Percentiles rank a stretch among this genome's conserved stretches.
Evolutionary conservation across 2,329 filamentous ascomycete genomes (phyloP).

Genomic region (Coniochaeta hoffmannii): DNA sequence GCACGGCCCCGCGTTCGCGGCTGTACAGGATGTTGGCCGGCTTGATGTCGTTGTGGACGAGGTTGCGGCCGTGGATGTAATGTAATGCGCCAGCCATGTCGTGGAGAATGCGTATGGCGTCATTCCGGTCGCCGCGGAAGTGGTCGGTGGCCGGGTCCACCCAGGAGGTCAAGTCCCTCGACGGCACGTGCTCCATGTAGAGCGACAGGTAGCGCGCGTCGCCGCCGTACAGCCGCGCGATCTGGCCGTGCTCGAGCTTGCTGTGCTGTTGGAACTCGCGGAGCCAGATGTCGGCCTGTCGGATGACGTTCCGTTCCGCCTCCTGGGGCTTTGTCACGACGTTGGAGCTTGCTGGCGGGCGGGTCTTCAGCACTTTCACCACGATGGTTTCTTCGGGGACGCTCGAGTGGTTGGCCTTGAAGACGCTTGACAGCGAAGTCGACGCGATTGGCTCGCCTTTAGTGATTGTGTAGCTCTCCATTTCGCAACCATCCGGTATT

Average conservation of each 20-base stretch:
- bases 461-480: slow-evolving; percentile 47
- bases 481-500: slow-evolving; percentile 41
- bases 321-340: slow-evolving; percentile 37
- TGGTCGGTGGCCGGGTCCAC: slow-evolving; percentile 36
- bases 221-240: slow-evolving; percentile 50
- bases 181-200: slow-evolving; percentile 56
- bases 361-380: slow-evolving; percentile 54
- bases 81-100: slow-evolving; percentile 47
- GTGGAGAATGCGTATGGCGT: slow-evolving; percentile 44
- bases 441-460: slow-evolving; percentile 50
- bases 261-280: slow-evolving; percentile 51
- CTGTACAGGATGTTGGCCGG: slow-evolving; percentile 56
- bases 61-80: slow-evolving; percentile 45
- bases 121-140: slow-evolving; percentile 40
- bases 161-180: slow-evolving; percentile 48
- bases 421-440: slow-evolving; percentile 47
- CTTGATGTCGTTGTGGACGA: slow-evolving; percentile 57
- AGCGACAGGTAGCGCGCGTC: slow-evolving; percentile 52
- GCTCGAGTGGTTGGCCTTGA: slow-evolving; percentile 44
- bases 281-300: slow-evolving; percentile 52
- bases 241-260: slow-evolving; percentile 47
- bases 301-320: slow-evolving; percentile 47
- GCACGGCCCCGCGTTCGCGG: slow-evolving; percentile 47
- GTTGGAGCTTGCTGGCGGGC: slow-evolving; percentile 18
- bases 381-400: slow-evolving; percentile 48